Evolutionary conservation across 257 asterid genomes (phyloP), one percentile per base, ranked within the genome.

Genomic region (Capsicum baccatum): DNA sequence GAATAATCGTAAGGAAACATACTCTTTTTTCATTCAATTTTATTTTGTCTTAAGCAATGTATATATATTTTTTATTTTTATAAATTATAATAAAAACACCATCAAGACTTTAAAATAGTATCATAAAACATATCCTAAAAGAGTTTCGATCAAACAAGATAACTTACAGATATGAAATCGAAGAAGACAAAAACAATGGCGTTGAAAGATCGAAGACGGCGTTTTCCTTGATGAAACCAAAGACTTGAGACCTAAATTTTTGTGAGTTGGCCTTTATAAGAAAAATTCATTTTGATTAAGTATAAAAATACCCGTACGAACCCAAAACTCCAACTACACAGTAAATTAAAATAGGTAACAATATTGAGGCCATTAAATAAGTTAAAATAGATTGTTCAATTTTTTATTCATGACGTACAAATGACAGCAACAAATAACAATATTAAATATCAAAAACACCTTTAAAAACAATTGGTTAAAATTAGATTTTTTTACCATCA

Each of bases 71-170:
- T 5, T 63, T 16, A 26, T 9, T 21, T 21, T 63, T 63, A 4
- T 11, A 21, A 21, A 63, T 26, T 26, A 3, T 62, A 21, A 19
- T 1, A 19, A 21, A 63, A 63, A 11, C 14, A 6, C 17, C 3
- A 26, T 64, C 9, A 6, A 2, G 0, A 63, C 14, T 63, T 63
- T 17, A 26, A 64, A 62, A 64, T 0, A 26, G 26, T 64, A 64
- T 11, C 26, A 8, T 1, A 64, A 21, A 10, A 1, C 2, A 26
- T 3, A 59, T n/a, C 33, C 11, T 17, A 8, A 59, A 60, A 60
- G 35, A 26, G 4, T 0, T 5, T 11, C 11, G 70, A 26, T 5
- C 4, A 3, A 0, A 6, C 8, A 64, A 11, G 1, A 21, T 0
- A 60, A 10, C 69, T 63, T 63, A 63, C 8, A 11, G 8, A 63